Evolutionary conservation across 148 eudicot genomes (phyloP).

Genomic region (Bassia scoparia): DNA sequence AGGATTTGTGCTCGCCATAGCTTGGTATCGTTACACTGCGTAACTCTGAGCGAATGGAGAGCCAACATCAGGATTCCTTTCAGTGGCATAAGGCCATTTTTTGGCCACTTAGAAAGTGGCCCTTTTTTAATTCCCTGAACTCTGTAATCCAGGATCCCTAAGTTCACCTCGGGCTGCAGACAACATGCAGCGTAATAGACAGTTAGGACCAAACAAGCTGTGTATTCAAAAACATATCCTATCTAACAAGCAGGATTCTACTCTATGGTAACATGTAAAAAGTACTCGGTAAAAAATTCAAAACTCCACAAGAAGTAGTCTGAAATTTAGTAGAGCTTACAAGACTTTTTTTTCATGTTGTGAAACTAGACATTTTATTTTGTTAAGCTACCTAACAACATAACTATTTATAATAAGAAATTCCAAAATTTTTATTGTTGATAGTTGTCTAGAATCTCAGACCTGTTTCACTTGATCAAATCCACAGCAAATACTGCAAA

Average conservation of each 20-base stretch:
- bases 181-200: not conserved
- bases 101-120: conserved; percentile 51
- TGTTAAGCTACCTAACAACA: too few species aligned
- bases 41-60: conserved; percentile 62
- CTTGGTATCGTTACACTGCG: conserved; percentile 56
- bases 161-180: conserved; percentile 67
- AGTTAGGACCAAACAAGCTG: not conserved
- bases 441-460: not conserved
- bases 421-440: not conserved
- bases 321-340: not conserved
- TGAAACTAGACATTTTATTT: too few species aligned
- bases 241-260: not conserved
- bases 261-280: not conserved
- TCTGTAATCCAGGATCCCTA: conserved; percentile 83
- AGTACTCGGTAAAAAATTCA: not conserved
- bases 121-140: conserved; percentile 67
- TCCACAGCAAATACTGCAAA: not conserved
- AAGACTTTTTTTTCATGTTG: not conserved
- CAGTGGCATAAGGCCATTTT: conserved; percentile 70
- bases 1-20: conserved; percentile 71
- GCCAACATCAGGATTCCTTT: conserved; percentile 81
- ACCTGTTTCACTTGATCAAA: not conserved
- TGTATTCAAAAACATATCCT: not conserved
- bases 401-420: too few species aligned
- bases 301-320: not conserved